These are phyloP conservation scores for Tetrapisispora nanseiensis DNA, from an alignment of 805 yeast species.

Conservation along the genomic window DNA sequence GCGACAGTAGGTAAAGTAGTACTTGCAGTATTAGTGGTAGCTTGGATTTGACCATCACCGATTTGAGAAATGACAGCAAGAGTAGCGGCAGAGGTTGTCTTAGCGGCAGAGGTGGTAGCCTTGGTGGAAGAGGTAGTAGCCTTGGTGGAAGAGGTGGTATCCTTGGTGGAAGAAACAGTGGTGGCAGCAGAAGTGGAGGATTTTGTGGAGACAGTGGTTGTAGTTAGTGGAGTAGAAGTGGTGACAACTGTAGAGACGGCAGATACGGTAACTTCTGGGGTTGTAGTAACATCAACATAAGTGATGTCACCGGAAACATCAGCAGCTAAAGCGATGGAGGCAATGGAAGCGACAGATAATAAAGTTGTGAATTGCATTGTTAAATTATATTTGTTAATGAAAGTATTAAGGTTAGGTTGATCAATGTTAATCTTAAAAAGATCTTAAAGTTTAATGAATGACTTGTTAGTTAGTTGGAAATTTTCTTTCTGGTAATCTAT, in stretches of 20 bases:
- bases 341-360: conserved; percentile 5
- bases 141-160: background rate
- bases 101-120: background rate
- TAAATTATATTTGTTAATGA: conserved; percentile 12
- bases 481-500: background rate
- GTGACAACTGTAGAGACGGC: conserved; percentile 35
- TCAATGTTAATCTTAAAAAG: background rate
- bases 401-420: conserved; percentile 9
- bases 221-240: conserved; percentile 32
- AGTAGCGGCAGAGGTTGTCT: background rate
- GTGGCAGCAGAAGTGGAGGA: background rate
- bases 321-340: conserved; percentile 16
- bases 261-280: conserved; percentile 41
- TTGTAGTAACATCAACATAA: conserved; percentile 41
- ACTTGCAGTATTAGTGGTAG: background rate
- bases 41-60: conserved; percentile 1
- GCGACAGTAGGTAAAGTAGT: background rate
- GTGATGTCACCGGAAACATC: conserved; percentile 26
- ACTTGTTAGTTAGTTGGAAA: background rate
- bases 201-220: conserved; percentile 18
- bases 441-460: background rate
- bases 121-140: background rate
- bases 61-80: conserved; percentile 1
- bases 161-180: background rate
- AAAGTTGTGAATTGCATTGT: conserved; percentile 10